A percentile compares a stretch with the other conserved stretches of the same genome.
These are phyloP conservation scores for Lentinus brumalis DNA, from an alignment of 768 basidiomycete species.

Conservation along the genomic window DNA sequence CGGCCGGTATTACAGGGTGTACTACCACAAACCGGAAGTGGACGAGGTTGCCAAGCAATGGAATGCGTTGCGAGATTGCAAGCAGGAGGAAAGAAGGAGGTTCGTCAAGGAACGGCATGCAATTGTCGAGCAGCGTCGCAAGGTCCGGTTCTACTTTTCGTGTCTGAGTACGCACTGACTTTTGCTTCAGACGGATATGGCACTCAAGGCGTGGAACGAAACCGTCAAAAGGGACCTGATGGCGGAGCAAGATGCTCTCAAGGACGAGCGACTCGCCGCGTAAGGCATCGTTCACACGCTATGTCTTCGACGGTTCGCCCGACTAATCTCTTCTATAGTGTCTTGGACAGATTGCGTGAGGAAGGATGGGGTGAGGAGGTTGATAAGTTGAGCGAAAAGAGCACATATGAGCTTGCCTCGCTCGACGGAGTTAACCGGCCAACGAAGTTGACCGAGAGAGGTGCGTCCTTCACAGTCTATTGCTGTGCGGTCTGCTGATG, in stretches of 20 bases:
- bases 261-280: not conserved
- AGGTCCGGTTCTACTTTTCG: not conserved
- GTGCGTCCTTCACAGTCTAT: not conserved
- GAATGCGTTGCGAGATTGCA: not conserved
- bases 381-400: not conserved
- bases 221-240: not conserved
- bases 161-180: not conserved
- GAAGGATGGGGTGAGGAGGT: constrained; percentile 14
- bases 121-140: not conserved
- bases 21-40: not conserved
- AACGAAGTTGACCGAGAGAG: not conserved
- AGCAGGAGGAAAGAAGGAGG: not conserved
- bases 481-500: not conserved
- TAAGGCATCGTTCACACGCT: not conserved
- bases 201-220: not conserved
- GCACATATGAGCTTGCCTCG: not conserved
- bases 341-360: not conserved
- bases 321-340: not conserved
- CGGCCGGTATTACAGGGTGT: not conserved
- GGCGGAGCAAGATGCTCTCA: not conserved
- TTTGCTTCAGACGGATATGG: not conserved
- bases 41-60: not conserved
- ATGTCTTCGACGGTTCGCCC: not conserved
- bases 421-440: not conserved
- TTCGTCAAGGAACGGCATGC: not conserved